Percentiles rank a stretch among this genome's conserved stretches.
Conservation (phyloP, 2,329 filamentous ascomycete species). For the Cercospora sp. region DNA sequence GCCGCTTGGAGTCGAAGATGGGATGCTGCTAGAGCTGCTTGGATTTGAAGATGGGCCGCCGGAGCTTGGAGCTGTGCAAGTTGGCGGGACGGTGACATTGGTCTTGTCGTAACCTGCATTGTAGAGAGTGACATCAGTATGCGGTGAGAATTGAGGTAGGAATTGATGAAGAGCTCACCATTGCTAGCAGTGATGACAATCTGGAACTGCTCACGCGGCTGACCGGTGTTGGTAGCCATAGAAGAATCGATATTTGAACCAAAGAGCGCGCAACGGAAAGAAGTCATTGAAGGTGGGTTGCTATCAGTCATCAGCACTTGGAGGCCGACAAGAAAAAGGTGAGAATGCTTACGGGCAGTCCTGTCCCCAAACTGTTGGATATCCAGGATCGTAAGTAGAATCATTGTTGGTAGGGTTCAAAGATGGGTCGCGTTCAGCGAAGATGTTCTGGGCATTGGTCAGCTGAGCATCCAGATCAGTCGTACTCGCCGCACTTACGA, state of each 20-base stretch:
- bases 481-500: not conserved
- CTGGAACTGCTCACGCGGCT: constrained; percentile 30
- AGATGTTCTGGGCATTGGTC: constrained; percentile 19
- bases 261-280: constrained; percentile 38
- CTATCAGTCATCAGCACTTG: no score
- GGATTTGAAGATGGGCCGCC: constrained; percentile 9
- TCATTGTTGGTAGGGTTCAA: constrained; percentile 30
- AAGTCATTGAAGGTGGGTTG: constrained; percentile 35
- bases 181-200: constrained; percentile 33
- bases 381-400: constrained; percentile 21
- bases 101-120: constrained; percentile 27
- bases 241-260: constrained; percentile 35
- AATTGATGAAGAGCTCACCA: constrained; percentile 20
- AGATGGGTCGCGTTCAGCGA: constrained; percentile 29
- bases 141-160: not conserved
- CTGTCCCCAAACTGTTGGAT: constrained; percentile 27
- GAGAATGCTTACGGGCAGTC: constrained; percentile 29
- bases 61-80: constrained; percentile 12
- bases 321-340: no score
- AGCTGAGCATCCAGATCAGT: no score
- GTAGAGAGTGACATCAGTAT: not conserved
- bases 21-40: not conserved
- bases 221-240: constrained; percentile 30
- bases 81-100: constrained; percentile 18
- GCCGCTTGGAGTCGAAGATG: not conserved